Percentiles rank a stretch among this genome's conserved stretches.
Conservation (phyloP, 805 yeast genomes). For the Yarrowia divulgata region DNA sequence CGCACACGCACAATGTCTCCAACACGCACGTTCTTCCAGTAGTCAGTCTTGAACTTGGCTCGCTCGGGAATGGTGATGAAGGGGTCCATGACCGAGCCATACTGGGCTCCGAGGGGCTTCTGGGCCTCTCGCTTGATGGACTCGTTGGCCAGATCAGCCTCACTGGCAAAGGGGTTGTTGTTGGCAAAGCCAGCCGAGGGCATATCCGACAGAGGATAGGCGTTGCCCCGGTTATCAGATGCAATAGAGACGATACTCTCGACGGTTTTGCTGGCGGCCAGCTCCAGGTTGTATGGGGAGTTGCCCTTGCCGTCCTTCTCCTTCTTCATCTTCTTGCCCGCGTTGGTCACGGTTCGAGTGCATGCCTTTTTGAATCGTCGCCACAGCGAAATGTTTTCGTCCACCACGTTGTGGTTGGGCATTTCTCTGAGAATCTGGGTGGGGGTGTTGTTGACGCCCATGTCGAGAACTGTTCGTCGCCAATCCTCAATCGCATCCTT, state of each 20-base stretch:
- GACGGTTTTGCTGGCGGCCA: conserved; percentile 43
- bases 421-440: conserved; percentile 67
- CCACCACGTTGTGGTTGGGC: conserved; percentile 65
- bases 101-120: conserved; percentile 17
- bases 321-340: conserved; percentile 41
- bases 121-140: conserved; percentile 35
- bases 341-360: conserved; percentile 48
- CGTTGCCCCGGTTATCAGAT: conserved; percentile 12
- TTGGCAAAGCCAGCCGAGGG: conserved; percentile 22
- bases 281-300: conserved; percentile 40
- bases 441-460: conserved; percentile 72
- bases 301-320: conserved; percentile 20
- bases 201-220: conserved; percentile 32
- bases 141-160: conserved; percentile 29
- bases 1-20: conserved; percentile 76
- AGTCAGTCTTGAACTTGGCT: conserved; percentile 59
- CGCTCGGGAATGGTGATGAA: conserved; percentile 47
- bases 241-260: conserved; percentile 43
- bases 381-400: conserved; percentile 68
- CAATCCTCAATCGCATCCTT: conserved; percentile 85
- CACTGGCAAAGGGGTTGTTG: conserved; percentile 36
- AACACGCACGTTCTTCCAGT: conserved; percentile 78
- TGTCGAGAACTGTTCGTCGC: conserved; percentile 68
- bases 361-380: conserved; percentile 70
- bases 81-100: conserved; percentile 46